A percentile compares a stretch with the other conserved stretches of the same genome.
These are phyloP conservation scores for Kodamaea nitidulidarum DNA, from an alignment of 805 yeast genomes.

Conservation along the genomic window DNA sequence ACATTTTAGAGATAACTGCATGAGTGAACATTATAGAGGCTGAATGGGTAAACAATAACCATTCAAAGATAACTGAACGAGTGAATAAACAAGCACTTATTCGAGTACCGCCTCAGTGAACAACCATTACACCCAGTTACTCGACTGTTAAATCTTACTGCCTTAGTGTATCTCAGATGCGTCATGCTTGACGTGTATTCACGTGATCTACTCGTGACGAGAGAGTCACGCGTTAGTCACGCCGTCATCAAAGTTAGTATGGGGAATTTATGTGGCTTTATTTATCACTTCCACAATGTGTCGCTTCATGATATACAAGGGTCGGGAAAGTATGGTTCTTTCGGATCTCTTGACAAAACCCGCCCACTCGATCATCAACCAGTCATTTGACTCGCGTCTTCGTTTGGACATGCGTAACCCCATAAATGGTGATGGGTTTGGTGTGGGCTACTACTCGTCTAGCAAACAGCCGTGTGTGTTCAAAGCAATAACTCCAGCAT, in stretches of 20 bases:
- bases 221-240: no score
- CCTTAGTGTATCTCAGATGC: no score
- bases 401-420: slow-evolving; percentile 88
- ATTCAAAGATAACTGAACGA: no score
- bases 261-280: background rate
- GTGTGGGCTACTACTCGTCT: slow-evolving; percentile 79
- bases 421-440: slow-evolving; percentile 97
- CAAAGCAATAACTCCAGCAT: slow-evolving; percentile 95
- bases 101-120: no score
- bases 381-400: slow-evolving; percentile 85
- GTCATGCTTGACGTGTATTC: no score
- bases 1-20: no score
- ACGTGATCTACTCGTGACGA: no score
- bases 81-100: no score
- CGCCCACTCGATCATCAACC: slow-evolving; percentile 95
- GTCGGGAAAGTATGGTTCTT: slow-evolving; percentile 80
- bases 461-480: slow-evolving; percentile 81
- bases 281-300: slow-evolving; percentile 55
- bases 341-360: slow-evolving; percentile 89
- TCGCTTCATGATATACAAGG: slow-evolving; percentile 86
- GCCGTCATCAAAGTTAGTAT: background rate
- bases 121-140: no score
- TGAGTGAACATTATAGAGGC: no score
- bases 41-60: no score
- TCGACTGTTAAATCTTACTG: no score